phyloP scores from a whole-genome alignment of 1,139 yeast genomes.

The Diutina rugosa region DNA sequence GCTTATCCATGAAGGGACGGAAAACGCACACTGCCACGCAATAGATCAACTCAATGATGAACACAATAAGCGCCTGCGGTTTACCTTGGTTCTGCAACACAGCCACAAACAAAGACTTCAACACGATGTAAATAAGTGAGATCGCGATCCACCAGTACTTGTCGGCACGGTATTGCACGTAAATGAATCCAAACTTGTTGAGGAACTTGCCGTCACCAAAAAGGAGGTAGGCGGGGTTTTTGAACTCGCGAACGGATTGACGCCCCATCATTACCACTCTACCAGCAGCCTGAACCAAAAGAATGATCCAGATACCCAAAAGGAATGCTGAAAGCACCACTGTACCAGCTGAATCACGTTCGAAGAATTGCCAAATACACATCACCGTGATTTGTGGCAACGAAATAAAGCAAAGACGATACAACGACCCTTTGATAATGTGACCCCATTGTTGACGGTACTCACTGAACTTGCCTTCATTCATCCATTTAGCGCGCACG shows the following conservation, averaged over 20 bases:
- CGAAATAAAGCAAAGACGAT: constrained; percentile 67
- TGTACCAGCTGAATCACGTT: constrained; percentile 73
- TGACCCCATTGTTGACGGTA: constrained; percentile 73
- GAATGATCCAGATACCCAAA: constrained; percentile 39
- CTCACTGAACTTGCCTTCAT: constrained; percentile 55
- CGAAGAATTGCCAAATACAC: constrained; percentile 82
- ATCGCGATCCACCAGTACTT: constrained; percentile 72
- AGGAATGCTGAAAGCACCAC: constrained; percentile 67
- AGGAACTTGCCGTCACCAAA: constrained; percentile 75
- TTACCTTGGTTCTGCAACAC: constrained; percentile 71
- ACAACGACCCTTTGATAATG: constrained; percentile 78
- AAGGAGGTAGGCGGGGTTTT: constrained; percentile 85
- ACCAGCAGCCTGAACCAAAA: constrained; percentile 61
- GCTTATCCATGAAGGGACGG: constrained; percentile 88
- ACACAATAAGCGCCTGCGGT: constrained; percentile 66
- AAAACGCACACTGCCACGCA: constrained; percentile 50
- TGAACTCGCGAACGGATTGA: constrained; percentile 56
- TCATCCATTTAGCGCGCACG: constrained; percentile 47
- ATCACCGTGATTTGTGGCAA: constrained; percentile 78
- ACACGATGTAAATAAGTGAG: constrained; percentile 48
- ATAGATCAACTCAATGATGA: constrained; percentile 61
- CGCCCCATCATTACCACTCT: constrained; percentile 64
- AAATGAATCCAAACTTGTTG: constrained; percentile 84
- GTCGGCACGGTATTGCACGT: constrained; percentile 84
- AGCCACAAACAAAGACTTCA: constrained; percentile 78